Conservation (phyloP, 352 stramenopile genomes). For the Phytopythium litorale region DNA sequence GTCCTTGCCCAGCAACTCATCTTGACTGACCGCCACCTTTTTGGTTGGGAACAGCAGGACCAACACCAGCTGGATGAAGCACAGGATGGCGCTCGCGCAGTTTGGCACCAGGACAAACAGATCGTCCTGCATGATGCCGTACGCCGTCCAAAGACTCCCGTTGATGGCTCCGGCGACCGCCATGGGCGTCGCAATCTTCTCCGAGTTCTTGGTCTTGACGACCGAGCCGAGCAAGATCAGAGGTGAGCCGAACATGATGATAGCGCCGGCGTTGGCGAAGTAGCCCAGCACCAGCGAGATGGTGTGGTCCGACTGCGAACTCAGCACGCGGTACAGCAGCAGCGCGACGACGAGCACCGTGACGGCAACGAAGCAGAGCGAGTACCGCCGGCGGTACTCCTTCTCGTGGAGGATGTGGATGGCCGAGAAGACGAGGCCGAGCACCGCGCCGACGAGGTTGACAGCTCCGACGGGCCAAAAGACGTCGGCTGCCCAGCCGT, state of each 20-base stretch:
- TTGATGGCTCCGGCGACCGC: slow-evolving; percentile 22
- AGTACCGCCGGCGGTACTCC: slow-evolving; percentile 15
- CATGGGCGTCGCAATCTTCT: slow-evolving; percentile 23
- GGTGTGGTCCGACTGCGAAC: slow-evolving; percentile 13
- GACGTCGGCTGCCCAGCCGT: slow-evolving; percentile 15
- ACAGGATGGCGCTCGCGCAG: slow-evolving; percentile 16
- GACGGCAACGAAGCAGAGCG: slow-evolving; percentile 11
- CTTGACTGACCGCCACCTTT: slow-evolving; percentile 7
- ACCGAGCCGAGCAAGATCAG: slow-evolving; percentile 21
- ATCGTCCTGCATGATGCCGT: slow-evolving; percentile 24
- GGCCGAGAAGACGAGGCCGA: slow-evolving; percentile 17
- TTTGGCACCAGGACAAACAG: slow-evolving; percentile 29
- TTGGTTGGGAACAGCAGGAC: slow-evolving; percentile 18
- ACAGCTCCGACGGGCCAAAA: slow-evolving; percentile 24
- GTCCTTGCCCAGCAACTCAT: slow-evolving; percentile 14
- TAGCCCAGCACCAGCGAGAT: slow-evolving; percentile 20
- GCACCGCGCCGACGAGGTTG: slow-evolving; percentile 19
- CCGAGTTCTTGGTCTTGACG: slow-evolving; percentile 21
- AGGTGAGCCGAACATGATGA: slow-evolving; percentile 25
- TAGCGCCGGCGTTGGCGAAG: slow-evolving; percentile 17
- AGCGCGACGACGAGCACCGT: slow-evolving; percentile 17
- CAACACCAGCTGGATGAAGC: slow-evolving; percentile 21
- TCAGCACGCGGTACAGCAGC: slow-evolving; percentile 17
- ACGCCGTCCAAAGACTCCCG: slow-evolving; percentile 19
- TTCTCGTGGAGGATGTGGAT: slow-evolving; percentile 24